Evolutionary conservation across 2,329 filamentous ascomycete species (phyloP), one percentile per base, ranked within the genome.

Genomic region (Incumbomyces lentus): DNA sequence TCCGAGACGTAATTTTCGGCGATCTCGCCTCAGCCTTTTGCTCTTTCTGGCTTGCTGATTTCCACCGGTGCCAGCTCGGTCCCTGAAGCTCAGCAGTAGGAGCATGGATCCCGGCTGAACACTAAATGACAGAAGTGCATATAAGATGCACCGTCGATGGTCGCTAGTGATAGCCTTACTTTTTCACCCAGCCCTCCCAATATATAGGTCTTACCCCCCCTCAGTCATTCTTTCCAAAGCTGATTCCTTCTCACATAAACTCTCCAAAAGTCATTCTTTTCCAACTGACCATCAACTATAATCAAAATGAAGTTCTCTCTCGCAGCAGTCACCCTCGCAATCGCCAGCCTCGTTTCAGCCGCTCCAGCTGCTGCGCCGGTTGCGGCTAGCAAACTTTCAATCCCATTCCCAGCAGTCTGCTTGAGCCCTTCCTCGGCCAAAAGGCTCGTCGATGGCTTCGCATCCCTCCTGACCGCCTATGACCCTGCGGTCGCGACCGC

Each of bases 401-500:
- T 12, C 13, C 22, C 4, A 33, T 8, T 6, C 14, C n/a, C 12
- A 6, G 11, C 11, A 5, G 10, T 17, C 35, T 53, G 52, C 39
- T 49, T 55, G 34, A 52, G 51, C 14, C 47, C 49, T 37, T 30
- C 34, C 31, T 49, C 49, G n/a, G 52, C 52, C 18, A 46, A 44
- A 33, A 36, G 14, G 19, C 44, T 55, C 10, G 46, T 52, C 19
- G 48, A 49, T 37, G 36, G 39, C 29, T 54, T 51, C 43, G 47
- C 51, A 30, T 49, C 52, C 29, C 52, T 49, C 35, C 17, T 54
- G 31, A 55, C 52, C 34, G 40, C 43, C 30, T 55, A 52, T 49
- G 31, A 54, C 48, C 14, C 44, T 38, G 35, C 46, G 42, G 17
- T 42, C 36, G 44, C 53, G 35, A 22, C 19, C 29, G 43, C 49